Base-by-base conservation (phyloP, 805 yeast species). In the Diddensiella transvaalensis region DNA sequence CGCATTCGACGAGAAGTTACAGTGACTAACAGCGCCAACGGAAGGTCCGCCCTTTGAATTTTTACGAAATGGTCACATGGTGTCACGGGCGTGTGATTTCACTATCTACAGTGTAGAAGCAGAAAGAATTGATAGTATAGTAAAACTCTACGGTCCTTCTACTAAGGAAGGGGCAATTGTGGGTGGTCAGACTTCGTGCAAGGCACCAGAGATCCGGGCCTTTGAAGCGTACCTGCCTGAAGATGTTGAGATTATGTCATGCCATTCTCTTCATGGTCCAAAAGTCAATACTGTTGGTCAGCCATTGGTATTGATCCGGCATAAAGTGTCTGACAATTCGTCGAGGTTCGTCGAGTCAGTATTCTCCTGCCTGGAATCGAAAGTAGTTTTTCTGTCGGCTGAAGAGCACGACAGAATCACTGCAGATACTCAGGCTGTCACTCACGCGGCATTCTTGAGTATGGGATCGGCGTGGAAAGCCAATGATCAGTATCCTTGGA, bases 101-200 rank as follows among this genome's bases (percentile, higher is more conserved):
- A 78, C 85, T 45, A 82, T 93, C 48, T 93, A 90, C 73, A 82
- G 90, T 48, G 98, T 93, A 2, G 99, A 93, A 66, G 96, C 98
- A 1, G 95, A 85, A 53, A 80, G 80, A 60, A 83, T 93, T 43
- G 80, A 73, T 41, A 74, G 75, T 48, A 87, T 93, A 33, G 95
- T 89, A 3, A 61, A 77, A 3, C 39, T 69, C 33, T 91, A 91
- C 66, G 97, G 96, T 0, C 91, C 96, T 0, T 84, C 72, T 0
- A 82, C 96, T 3, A 91, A 91, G 62, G 68, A 82, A 2, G 95
- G 95, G 2, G 85, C 95, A 2, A 79, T 90, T 37, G 96, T 93
- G 3, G 99, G 98, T n/a, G 99, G 99, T 4, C 99, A 93, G 67
- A 90, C 99, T 0, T 86, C 96, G 6, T 91, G 98, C 68, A 93